A percentile compares a stretch with the other conserved stretches of the same genome.
Evolutionary conservation across 106 monocot species (phyloP).

Genomic region (Platanthera zijinensis): DNA sequence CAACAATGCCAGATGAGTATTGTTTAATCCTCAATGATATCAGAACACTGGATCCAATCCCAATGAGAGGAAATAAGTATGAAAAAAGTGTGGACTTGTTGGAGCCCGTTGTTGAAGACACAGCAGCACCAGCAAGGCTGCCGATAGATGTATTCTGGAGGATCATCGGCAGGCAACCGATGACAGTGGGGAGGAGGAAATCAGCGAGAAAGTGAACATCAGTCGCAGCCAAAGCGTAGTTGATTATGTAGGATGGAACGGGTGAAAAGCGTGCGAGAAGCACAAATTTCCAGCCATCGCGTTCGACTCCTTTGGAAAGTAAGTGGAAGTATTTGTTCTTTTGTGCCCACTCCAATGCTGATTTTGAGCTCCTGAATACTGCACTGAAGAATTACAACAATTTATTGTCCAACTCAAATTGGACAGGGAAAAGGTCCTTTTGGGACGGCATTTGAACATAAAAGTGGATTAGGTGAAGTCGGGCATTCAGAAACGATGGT

Average conservation of each 20-base stretch:
- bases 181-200: conserved; percentile 83
- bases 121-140: conserved; percentile 82
- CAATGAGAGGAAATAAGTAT: conserved; percentile 69
- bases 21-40: conserved; percentile 84
- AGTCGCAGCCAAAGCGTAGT: conserved; percentile 84
- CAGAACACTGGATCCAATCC: conserved; percentile 69
- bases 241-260: conserved; percentile 85
- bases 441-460: no score
- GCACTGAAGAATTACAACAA: conserved; percentile 29
- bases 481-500: no score
- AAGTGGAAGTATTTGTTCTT: conserved; percentile 70
- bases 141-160: conserved; percentile 93
- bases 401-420: background rate
- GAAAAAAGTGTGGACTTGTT: conserved; percentile 45
- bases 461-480: no score
- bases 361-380: conserved; percentile 67
- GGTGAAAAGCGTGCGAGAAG: conserved; percentile 91
- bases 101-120: conserved; percentile 47
- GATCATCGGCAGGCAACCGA: conserved; percentile 91
- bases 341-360: conserved; percentile 63
- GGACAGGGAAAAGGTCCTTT: background rate
- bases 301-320: conserved; percentile 63
- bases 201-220: conserved; percentile 69
- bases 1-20: conserved; percentile 58
- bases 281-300: conserved; percentile 93